Conservation (phyloP, 305 asterid genomes). For the Solanum hybrid region DNA sequence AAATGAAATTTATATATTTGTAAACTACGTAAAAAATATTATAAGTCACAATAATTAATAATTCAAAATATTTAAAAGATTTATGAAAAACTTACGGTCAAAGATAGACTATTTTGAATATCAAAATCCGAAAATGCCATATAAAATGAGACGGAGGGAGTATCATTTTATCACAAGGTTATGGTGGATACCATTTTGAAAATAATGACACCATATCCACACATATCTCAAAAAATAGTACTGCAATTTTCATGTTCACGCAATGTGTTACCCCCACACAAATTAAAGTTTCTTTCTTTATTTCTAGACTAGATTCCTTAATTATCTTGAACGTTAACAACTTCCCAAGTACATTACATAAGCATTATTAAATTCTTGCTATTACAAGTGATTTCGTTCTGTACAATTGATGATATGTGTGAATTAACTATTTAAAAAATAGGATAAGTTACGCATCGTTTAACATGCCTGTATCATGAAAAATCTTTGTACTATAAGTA, state of each 20-base stretch:
- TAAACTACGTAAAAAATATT: too few relatives aligned
- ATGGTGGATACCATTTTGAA: background rate
- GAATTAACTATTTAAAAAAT: background rate
- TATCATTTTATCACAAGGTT: too few relatives aligned
- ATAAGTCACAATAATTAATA: too few relatives aligned
- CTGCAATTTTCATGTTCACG: background rate
- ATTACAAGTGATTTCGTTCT: background rate
- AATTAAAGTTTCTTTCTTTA: background rate
- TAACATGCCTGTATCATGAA: background rate
- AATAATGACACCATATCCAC: background rate
- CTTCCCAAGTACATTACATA: background rate
- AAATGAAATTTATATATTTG: too few relatives aligned
- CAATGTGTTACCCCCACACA: background rate
- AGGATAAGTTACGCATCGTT: background rate
- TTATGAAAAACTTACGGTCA: too few relatives aligned
- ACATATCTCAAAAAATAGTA: background rate
- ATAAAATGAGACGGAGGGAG: too few relatives aligned
- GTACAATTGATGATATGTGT: background rate
- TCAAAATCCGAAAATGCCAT: fast-evolving
- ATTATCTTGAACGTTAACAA: background rate
- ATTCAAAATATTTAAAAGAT: too few relatives aligned
- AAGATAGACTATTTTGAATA: too few relatives aligned
- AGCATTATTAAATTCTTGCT: background rate
- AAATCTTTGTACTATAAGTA: background rate
- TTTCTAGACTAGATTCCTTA: background rate